These are phyloP conservation scores for Penicillium sp. DNA, from an alignment of 2,329 filamentous ascomycete genomes.

Conservation along the genomic window DNA sequence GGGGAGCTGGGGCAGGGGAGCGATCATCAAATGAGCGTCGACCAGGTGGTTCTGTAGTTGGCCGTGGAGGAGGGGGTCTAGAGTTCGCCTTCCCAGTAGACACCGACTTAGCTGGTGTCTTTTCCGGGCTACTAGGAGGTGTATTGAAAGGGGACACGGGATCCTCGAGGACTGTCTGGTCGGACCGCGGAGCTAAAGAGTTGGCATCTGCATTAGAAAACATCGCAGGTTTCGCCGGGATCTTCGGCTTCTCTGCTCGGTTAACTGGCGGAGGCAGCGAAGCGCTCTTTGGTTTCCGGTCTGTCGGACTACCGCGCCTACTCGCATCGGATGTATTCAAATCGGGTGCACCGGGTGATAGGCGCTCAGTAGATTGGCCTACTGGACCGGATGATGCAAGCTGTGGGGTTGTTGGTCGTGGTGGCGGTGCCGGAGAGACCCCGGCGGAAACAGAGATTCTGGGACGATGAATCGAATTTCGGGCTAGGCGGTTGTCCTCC, in stretches of 20 bases:
- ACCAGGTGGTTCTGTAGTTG: conserved; percentile 24
- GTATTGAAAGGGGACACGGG: conserved; percentile 76
- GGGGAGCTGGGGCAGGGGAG: conserved; percentile 15
- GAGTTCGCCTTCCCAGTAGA: conserved; percentile 11
- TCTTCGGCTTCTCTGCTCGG: conserved; percentile 69
- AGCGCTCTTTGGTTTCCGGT: conserved; percentile 32
- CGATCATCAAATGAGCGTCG: conserved; percentile 29
- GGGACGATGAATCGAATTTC: conserved; percentile 23
- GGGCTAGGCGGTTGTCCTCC: conserved; percentile 54
- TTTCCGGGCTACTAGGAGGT: conserved; percentile 68
- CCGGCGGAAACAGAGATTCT: conserved; percentile 24
- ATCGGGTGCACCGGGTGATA: conserved; percentile 19
- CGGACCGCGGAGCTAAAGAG: conserved; percentile 26
- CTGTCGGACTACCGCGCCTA: conserved; percentile 20
- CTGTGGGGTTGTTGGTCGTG: conserved; percentile 32
- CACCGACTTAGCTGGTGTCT: conserved; percentile 39
- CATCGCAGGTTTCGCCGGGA: conserved; percentile 46
- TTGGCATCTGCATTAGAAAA: conserved; percentile 28
- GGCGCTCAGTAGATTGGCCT: conserved; percentile 13
- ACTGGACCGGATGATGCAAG: conserved; percentile 20
- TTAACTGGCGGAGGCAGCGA: conserved; percentile 68
- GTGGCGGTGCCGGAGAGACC: conserved; percentile 12
- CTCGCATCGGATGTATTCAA: no score
- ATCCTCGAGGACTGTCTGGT: conserved; percentile 36
- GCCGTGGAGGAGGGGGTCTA: conserved; percentile 19